A percentile compares a stretch with the other conserved stretches of the same genome.
These are phyloP conservation scores for Hapsidospora chrysogenum DNA, from an alignment of 495 filamentous ascomycete species.

Conservation along the genomic window DNA sequence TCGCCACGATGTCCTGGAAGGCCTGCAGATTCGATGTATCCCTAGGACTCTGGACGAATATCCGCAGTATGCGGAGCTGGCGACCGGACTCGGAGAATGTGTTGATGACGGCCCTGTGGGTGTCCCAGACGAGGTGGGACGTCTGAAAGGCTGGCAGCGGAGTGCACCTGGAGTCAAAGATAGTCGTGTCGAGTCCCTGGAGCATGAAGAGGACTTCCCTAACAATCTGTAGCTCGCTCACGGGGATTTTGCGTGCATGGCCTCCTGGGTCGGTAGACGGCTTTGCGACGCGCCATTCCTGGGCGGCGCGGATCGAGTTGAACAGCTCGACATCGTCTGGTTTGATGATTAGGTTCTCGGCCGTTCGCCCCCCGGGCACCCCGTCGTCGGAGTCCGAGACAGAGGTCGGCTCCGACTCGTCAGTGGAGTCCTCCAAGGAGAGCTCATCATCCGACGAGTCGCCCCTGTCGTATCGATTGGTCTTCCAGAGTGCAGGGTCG, in stretches of 20 bases:
- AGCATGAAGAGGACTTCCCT: constrained; percentile 80
- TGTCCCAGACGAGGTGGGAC: constrained; percentile 19
- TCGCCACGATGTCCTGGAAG: constrained; percentile 26
- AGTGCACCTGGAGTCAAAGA: constrained; percentile 36
- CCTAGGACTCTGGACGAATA: constrained; percentile 13
- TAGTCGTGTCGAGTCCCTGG: constrained; percentile 53
- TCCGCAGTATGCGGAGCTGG: constrained; percentile 19
- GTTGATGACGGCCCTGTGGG: constrained; percentile 20
- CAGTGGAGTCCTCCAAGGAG: constrained; percentile 10
- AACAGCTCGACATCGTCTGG: constrained; percentile 25
- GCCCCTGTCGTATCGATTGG: constrained; percentile 44
- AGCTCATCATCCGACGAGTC: constrained; percentile 43
- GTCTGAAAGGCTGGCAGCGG: constrained; percentile 19
- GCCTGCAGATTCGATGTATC: constrained; percentile 30
- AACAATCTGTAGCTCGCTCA: constrained; percentile 59
- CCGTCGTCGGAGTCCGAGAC: constrained; percentile 20
- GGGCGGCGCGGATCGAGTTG: constrained; percentile 33
- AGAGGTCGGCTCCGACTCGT: constrained; percentile 14
- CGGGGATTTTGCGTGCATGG: constrained; percentile 21
- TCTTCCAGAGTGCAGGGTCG: constrained; percentile 60
- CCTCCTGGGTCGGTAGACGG: constrained; percentile 13
- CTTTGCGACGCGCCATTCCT: constrained; percentile 42
- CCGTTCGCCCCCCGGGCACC: constrained; percentile 19
- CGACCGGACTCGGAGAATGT: constrained; percentile 22
- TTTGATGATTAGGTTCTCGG: constrained; percentile 17